phyloP scores from a whole-genome alignment of 2,329 filamentous ascomycete species.

The Fulvia fulva region DNA sequence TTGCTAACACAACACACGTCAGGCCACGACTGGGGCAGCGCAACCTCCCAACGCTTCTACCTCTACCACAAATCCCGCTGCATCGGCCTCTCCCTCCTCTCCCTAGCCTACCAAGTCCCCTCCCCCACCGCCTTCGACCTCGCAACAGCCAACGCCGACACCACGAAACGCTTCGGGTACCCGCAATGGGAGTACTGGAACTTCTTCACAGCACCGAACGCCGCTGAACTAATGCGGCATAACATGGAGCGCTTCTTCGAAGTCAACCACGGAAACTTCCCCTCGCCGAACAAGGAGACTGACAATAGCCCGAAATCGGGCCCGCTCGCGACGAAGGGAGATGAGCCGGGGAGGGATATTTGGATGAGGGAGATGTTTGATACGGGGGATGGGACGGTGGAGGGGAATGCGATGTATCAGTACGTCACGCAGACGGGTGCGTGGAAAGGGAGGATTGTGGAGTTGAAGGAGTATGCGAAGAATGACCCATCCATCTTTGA shows the following conservation, averaged over 20 bases:
- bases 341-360: constrained; percentile 26
- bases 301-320: neutral
- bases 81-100: constrained; percentile 41
- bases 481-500: constrained; percentile 27
- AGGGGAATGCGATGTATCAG: constrained; percentile 34
- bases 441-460: constrained; percentile 20
- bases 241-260: constrained; percentile 27
- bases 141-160: constrained; percentile 32
- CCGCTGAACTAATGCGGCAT: constrained; percentile 18
- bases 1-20: neutral
- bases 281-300: constrained; percentile 9
- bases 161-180: constrained; percentile 37
- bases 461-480: constrained; percentile 35
- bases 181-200: constrained; percentile 45
- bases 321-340: constrained; percentile 2
- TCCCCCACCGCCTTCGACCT: constrained; percentile 37
- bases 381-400: constrained; percentile 22
- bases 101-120: constrained; percentile 39
- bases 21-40: constrained; percentile 35
- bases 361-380: constrained; percentile 36
- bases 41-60: constrained; percentile 41
- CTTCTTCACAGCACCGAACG: constrained; percentile 37
- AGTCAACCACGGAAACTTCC: constrained; percentile 24
- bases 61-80: constrained; percentile 42
- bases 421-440: constrained; percentile 22